These are phyloP conservation scores for Erysimum cheiri DNA, from an alignment of 441 rosid genomes.

Conservation along the genomic window DNA sequence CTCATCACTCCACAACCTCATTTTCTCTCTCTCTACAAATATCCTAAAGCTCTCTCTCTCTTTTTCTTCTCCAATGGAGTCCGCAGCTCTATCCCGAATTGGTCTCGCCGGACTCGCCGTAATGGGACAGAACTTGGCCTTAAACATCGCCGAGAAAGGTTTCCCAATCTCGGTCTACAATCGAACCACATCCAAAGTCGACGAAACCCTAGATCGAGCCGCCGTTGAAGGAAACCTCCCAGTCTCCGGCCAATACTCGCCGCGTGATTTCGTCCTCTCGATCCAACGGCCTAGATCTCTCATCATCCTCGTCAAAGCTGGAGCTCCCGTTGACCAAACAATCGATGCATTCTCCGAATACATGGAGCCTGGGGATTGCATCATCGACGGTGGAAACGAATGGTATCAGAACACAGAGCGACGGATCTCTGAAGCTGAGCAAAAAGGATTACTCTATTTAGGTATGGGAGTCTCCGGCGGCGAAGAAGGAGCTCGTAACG, in stretches of 20 bases:
- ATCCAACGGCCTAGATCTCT: constrained; percentile 85
- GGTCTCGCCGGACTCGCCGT: constrained; percentile 94
- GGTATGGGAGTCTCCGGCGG: constrained; percentile 99
- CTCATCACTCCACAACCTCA: constrained; percentile 15
- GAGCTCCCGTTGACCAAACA: constrained; percentile 89
- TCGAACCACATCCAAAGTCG: constrained; percentile 84
- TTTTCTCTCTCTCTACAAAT: not conserved
- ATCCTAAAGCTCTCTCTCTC: not conserved
- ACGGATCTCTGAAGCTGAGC: constrained; percentile 64
- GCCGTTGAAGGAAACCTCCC: constrained; percentile 74
- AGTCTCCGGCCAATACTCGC: constrained; percentile 69
- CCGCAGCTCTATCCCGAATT: constrained; percentile 64
- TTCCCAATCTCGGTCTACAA: constrained; percentile 96
- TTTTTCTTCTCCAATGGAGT: constrained; percentile 52
- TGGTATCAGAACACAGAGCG: constrained; percentile 95
- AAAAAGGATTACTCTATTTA: constrained; percentile 70
- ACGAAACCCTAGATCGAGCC: constrained; percentile 83
- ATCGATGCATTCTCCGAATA: constrained; percentile 75
- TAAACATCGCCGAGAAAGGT: constrained; percentile 90
- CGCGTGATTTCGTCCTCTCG: constrained; percentile 91
- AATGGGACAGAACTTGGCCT: constrained; percentile 94
- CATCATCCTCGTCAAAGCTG: constrained; percentile 93
- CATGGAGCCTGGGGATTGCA: constrained; percentile 83
- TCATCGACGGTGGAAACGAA: constrained; percentile 96
- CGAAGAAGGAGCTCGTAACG: constrained; percentile 91